phyloP scores from a whole-genome alignment of 768 basidiomycete genomes.

The Boletus vinaceobasis region DNA sequence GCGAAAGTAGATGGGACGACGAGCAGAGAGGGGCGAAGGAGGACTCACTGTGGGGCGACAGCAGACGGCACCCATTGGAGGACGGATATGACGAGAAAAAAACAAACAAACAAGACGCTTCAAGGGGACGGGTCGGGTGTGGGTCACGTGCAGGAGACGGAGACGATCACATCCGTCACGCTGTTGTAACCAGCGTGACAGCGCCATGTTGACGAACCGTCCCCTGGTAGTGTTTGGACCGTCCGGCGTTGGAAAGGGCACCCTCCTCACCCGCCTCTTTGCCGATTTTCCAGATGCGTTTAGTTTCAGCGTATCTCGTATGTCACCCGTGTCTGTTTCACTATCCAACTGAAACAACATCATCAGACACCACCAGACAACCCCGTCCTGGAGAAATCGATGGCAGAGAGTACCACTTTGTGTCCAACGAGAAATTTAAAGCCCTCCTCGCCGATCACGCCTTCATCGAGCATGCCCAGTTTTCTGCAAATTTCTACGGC shows the following conservation, averaged over 20 bases:
- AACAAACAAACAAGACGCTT: conserved; percentile 11
- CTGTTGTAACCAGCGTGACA: neutral
- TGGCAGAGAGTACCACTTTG: conserved; percentile 87
- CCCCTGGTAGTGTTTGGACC: conserved; percentile 90
- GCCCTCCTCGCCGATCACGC: conserved; percentile 64
- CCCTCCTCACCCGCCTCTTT: conserved; percentile 80
- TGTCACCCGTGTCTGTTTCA: conserved; percentile 17
- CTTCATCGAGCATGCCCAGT: conserved; percentile 94
- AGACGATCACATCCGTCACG: neutral
- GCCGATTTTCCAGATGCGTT: conserved; percentile 78
- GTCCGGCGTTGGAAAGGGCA: conserved; percentile 93
- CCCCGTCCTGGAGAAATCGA: conserved; percentile 80
- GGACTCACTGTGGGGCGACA: conserved; percentile 72
- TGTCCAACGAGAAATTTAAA: conserved; percentile 65
- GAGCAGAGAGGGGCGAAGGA: neutral
- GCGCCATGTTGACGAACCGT: conserved; percentile 8
- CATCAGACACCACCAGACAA: conserved; percentile 80
- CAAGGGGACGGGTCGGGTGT: neutral
- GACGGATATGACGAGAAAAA: conserved; percentile 2
- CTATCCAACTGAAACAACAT: neutral
- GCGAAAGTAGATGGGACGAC: neutral
- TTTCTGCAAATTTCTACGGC: conserved; percentile 91
- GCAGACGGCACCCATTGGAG: conserved; percentile 71
- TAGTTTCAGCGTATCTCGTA: conserved; percentile 93
- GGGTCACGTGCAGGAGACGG: conserved; percentile 14